Evolutionary conservation across 441 rosid genomes (phyloP), one percentile per base, ranked within the genome.

Genomic region (Omphalea diandra): DNA sequence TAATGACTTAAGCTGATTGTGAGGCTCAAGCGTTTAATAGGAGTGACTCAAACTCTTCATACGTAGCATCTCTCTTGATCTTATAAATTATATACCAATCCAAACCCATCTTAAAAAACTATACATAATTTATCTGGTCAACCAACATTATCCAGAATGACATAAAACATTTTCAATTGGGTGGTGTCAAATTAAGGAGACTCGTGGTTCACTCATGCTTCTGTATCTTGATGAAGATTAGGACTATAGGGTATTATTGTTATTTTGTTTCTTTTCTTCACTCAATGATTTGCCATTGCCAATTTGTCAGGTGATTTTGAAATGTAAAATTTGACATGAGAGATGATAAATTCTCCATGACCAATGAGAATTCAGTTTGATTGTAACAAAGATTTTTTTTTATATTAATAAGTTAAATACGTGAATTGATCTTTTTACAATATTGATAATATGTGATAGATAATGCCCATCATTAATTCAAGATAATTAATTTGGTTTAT

Each of bases 51-150:
- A 5, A 64, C 41, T 52, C 8, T 56, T 41, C 76, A 62, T 67
- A 83, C 87, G 84, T 83, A 69, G 83, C 85, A 27, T 29, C 29
- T 46, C 10, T 81, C 71, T 50, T 56, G 14, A 75, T 79, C 87
- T 70, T 73, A 73, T 5, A 77, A 69, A 47, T 53, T 44, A 5
- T 24, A 35, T 32, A 66, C 46, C 35, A 27, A 52, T 71, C 35
- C 50, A 36, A 22, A 73, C 20, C 0, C 7, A 53, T 54, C n/a
- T 24, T 24, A 18, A 32, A 32, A 31, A n/a, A n/a, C 32, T 17
- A 44, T 3, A 35, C 6, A 18, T 43, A 29, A 8, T 63, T 43
- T 68, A 38, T 68, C 53, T 44, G 52, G 38, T 66, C 69, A 71
- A 54, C 68, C 33, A 46, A 50, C 27, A 26, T 35, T 60, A 65